Base-by-base conservation (phyloP, 202 grass and related monocot species). In the Carex arenaria region DNA sequence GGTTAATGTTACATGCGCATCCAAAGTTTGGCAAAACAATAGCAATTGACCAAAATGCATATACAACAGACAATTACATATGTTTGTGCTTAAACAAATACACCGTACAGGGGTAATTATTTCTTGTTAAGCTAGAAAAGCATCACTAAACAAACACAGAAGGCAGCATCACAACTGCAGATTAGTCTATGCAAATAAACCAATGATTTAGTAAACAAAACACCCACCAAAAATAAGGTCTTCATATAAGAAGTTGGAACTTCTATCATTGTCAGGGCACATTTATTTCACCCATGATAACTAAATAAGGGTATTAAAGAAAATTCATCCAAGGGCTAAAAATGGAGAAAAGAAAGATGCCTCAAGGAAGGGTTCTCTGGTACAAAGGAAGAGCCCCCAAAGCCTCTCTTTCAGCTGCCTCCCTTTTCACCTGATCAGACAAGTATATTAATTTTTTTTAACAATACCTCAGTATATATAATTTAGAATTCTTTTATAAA, bases 351-450 rank as follows among this genome's bases (percentile, higher is more conserved):
- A 56, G 19, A 45, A 28, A 4, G 81, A 73, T 19, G 10, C 22
- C 80, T 90, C 81, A 98, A 43, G 92, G 90, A 91, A 95, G 86
- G 67, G 92, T 90, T 61, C 95, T 89, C 95, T 98, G 87, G 76
- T 95, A 90, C 36, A 98, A 83, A 69, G 92, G 95, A 73, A 98
- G 91, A 67, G 95, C 92, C 86, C 92, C 92, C 78, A 98, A 86
- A 31, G 93, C 92, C 85, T 95, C 81, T 68, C 92, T 88, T 61
- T 98, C 92, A 0, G 89, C 88, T 30, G 36, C 81, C 85, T 98
- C 95, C 87, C 85, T 95, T 87, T 95, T 95, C 45, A 98, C 92
- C 95, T 98, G 84, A 85, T 71, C 47, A 88, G 56, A 86, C 42
- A 87, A 28, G 53, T 34, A 26, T 26, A 26, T 26, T 26, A 26